A percentile compares a stretch with the other conserved stretches of the same genome.
Conservation (phyloP, 371 early-diverging fungal genomes). For the Haplosporangium sp. region DNA sequence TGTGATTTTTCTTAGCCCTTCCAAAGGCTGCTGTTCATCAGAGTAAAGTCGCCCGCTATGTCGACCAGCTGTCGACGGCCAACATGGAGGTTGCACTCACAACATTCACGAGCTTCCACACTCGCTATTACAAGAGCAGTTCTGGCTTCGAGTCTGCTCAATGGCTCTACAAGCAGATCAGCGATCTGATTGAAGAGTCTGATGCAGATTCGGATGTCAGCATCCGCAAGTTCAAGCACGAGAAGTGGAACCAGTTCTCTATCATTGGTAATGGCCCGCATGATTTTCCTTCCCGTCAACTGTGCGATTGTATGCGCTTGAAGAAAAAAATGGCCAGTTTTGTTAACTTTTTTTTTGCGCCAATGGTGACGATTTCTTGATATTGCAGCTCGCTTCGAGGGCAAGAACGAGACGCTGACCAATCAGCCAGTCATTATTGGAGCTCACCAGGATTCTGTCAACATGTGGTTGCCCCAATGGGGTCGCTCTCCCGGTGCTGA, state of each 20-base stretch:
- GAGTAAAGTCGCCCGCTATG: conserved; percentile 65
- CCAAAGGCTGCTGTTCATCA: conserved; percentile 60
- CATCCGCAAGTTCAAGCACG: conserved; percentile 79
- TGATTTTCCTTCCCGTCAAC: neutral
- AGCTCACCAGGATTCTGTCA: conserved; percentile 94
- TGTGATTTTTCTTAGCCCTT: conserved; percentile 47
- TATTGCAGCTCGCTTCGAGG: conserved; percentile 70
- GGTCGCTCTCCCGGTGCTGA: conserved; percentile 72
- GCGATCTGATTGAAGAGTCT: conserved; percentile 60
- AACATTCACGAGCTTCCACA: conserved; percentile 84
- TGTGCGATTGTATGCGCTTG: neutral
- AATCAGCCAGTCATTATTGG: conserved; percentile 83
- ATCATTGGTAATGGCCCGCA: conserved; percentile 58
- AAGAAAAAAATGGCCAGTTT: neutral
- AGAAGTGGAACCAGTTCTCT: conserved; percentile 66
- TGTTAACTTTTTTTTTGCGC: conserved; percentile 58
- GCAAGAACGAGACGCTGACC: conserved; percentile 58
- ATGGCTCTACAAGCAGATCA: conserved; percentile 79
- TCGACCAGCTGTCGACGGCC: conserved; percentile 67
- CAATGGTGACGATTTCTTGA: conserved; percentile 19
- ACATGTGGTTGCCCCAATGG: conserved; percentile 84
- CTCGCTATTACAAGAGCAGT: conserved; percentile 88
- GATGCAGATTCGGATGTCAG: conserved; percentile 65
- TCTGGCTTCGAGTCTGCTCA: conserved; percentile 76
- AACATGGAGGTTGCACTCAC: conserved; percentile 73